Base-by-base conservation (phyloP, 164 flowering plant genomes). In the Saururus chinensis region DNA sequence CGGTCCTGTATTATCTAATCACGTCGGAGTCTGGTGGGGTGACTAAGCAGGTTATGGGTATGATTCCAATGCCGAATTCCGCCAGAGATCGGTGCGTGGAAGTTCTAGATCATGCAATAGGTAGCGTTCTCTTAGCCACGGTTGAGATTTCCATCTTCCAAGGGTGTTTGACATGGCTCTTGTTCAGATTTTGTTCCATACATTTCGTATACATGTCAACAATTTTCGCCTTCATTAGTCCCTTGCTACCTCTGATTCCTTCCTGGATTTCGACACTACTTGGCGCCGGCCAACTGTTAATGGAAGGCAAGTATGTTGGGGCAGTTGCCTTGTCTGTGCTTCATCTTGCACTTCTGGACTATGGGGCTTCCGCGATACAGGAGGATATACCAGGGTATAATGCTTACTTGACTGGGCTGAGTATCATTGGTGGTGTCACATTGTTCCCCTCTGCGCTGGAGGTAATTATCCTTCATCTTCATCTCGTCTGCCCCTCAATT, bases 1-100 rank as follows among this genome's bases (percentile, higher is more conserved):
- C 89, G 97, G 84, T 91, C 62, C 65, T 91, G 66, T 90, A 88
- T 63, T 85, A 79, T 71, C 83, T 95, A 11, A 91, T 95, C 61
- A 88, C 99, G 30, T 81, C 97, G 6, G 92, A 91, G 57, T 87
- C 97, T 35, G 99, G 97, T 57, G 99, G 97, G 19, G 99, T 91
- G 24, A 95, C 92, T 2, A 87, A 89, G 62, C 97, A 95, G 68
- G 93, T 81, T 4, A 73, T 95, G 78, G 40, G 66, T 35, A 81
- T 95, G 96, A 60, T 95, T 59, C 97, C 97, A 0, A 79, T 91
- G 25, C 73, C 91, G 16, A 69, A 70, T 40, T 64, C 82, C 0
- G 76, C 84, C 0, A 76, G 96, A 64, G 60, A 64, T 4, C 77
- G 93, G 12, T 84, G 86, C 68, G 95, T 85, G 21, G 92, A 88